These are phyloP conservation scores for Ottelia alismoides DNA, from an alignment of 106 monocot species.

Conservation along the genomic window DNA sequence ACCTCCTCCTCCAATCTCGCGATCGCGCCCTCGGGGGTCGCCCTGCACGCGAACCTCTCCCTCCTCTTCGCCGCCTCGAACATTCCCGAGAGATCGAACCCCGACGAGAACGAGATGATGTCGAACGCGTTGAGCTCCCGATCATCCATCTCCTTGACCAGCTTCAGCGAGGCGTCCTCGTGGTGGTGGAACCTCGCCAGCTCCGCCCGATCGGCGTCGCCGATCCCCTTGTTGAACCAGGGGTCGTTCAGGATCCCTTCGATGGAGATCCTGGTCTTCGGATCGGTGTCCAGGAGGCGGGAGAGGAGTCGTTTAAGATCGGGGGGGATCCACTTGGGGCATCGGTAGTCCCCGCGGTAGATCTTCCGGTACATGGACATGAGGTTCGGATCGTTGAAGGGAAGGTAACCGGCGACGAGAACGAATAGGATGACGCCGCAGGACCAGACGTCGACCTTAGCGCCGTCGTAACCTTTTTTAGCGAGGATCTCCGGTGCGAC, in stretches of 20 bases:
- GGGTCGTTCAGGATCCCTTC: slow-evolving; percentile 12
- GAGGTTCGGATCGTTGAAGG: slow-evolving; percentile 23
- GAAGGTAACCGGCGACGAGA: slow-evolving; percentile 17
- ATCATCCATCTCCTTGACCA: slow-evolving; percentile 1
- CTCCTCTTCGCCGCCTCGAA: slow-evolving; percentile 2
- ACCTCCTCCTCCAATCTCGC: background rate
- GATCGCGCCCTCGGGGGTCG: background rate
- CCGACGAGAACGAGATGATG: slow-evolving; percentile 14
- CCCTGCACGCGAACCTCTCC: slow-evolving; percentile 1
- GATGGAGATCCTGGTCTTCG: slow-evolving; percentile 8
- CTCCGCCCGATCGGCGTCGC: background rate
- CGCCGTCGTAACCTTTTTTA: slow-evolving; percentile 13
- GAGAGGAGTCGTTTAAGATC: slow-evolving; percentile 12
- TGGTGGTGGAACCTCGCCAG: background rate
- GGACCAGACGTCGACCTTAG: slow-evolving; percentile 21
- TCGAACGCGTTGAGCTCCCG: slow-evolving; percentile 15
- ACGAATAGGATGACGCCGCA: slow-evolving; percentile 22
- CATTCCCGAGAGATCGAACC: slow-evolving; percentile 14
- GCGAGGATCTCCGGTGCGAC: slow-evolving; percentile 18
- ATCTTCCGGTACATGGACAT: slow-evolving; percentile 25
- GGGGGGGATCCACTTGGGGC: slow-evolving; percentile 16
- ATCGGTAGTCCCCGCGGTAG: slow-evolving; percentile 9
- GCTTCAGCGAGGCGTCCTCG: background rate
- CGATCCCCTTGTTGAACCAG: slow-evolving; percentile 15
- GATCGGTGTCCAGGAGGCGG: slow-evolving; percentile 16